Conservation (phyloP, 2,329 filamentous ascomycete species). For the Botrytis byssoidea region DNA sequence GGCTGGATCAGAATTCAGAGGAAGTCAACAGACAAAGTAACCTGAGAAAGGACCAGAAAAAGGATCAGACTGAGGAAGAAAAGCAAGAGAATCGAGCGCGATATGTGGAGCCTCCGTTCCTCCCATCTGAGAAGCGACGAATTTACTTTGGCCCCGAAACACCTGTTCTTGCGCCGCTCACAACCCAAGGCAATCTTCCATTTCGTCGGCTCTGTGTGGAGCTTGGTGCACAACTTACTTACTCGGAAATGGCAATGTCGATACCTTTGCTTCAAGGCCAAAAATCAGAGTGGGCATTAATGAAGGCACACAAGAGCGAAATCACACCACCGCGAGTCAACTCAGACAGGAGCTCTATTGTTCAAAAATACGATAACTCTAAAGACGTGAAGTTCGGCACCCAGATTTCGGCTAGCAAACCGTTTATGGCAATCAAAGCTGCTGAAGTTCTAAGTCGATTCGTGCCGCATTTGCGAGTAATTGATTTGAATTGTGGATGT, state of each 20-base stretch:
- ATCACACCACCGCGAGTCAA: conserved; percentile 67
- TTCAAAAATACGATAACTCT: conserved; percentile 76
- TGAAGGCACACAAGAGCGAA: conserved; percentile 90
- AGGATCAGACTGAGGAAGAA: conserved; percentile 42
- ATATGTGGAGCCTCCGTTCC: conserved; percentile 82
- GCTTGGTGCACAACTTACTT: conserved; percentile 87
- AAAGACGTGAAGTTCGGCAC: conserved; percentile 86
- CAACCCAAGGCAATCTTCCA: conserved; percentile 93
- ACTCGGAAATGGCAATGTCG: conserved; percentile 97
- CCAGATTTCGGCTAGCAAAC: conserved; percentile 89
- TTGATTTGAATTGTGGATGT: conserved; percentile 96
- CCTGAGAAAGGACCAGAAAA: conserved; percentile 43
- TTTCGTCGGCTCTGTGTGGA: conserved; percentile 89
- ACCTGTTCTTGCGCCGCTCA: conserved; percentile 88
- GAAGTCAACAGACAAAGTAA: conserved; percentile 50
- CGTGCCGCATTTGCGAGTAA: conserved; percentile 80
- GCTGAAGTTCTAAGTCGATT: conserved; percentile 76
- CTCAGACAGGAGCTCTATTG: conserved; percentile 47
- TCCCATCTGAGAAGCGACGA: conserved; percentile 87
- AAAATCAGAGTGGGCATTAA: conserved; percentile 89
- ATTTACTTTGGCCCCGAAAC: conserved; percentile 95
- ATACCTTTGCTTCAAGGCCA: conserved; percentile 85
- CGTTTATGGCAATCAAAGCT: conserved; percentile 85
- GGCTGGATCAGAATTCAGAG: conserved; percentile 67
- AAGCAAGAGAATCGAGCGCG: conserved; percentile 71